Base-by-base conservation (phyloP, 768 basidiomycete species). In the Podaxis sp. region DNA sequence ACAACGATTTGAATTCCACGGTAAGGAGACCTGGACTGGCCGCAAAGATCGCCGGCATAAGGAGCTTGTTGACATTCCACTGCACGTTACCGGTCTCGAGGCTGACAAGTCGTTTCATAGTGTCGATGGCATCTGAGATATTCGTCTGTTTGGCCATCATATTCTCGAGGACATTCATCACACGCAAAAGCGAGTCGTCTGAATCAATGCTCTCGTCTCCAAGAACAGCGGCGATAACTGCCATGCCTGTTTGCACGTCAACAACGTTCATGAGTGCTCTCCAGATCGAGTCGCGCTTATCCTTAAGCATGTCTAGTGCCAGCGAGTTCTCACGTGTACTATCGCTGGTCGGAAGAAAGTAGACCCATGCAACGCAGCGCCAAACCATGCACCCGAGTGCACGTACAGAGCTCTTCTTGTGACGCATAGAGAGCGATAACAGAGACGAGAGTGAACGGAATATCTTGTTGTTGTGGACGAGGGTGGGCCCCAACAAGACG, bases 321-420 rank as follows among this genome's bases (percentile, higher is more conserved):
- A 61, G 27, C 9, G 59, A 54, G 21, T 36, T 55, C 36, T 55
- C 59, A 4, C 42, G 53, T 25, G 52, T 14, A 11, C 3, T 37
- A 28, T 63, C 62, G 37, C 47, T 57, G 36, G 57, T 60, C 0
- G 86, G 84, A 57, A 81, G 84, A 69, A 88, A 78, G 68, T 84
- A 91, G 10, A 76, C 79, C 89, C 89, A 91, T 5, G 78, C 71
- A 36, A 87, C 66, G 42, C 79, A 76, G 4, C 89, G 82, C 91
- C 90, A 93, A 18, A 84, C 74, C 3, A 88, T 66, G 57, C 83
- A 82, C 2, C 79, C 80, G 0, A 92, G 71, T 3, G 79, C 83
- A 13, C 90, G 81, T 4, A 91, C 79, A 3, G 84, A 79, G 38
- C 82, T 83, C 73, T 85, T 87, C 68, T 78, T 82, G 65, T 88